Evolutionary conservation across 2,329 filamentous ascomycete species (phyloP).

Genomic region (Pseudocercospora macadamiae): DNA sequence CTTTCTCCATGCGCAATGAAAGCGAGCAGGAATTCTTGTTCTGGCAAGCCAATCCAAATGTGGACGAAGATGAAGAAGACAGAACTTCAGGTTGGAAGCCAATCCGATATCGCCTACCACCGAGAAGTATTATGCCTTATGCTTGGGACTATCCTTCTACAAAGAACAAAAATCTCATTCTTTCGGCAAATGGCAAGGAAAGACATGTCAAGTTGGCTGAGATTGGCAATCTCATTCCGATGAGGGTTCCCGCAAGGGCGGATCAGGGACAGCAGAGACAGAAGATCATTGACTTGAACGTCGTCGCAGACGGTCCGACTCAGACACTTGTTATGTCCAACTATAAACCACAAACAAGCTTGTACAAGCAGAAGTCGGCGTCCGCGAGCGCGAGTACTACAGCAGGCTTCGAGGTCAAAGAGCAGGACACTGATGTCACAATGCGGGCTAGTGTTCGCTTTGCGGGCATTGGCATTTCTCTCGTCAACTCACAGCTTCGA

Average conservation of each 20-base stretch:
- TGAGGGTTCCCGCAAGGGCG: constrained; percentile 73
- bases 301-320: constrained; percentile 91
- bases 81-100: constrained; percentile 81
- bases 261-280: constrained; percentile 61
- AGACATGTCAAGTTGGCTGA: constrained; percentile 93
- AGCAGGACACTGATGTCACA: constrained; percentile 81
- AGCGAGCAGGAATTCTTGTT: constrained; percentile 97
- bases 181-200: constrained; percentile 77
- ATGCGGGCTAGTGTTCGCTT: constrained; percentile 88
- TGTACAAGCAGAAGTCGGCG: constrained; percentile 72
- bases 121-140: constrained; percentile 98
- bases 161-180: constrained; percentile 91
- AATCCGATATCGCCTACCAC: constrained; percentile 86
- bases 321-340: constrained; percentile 94
- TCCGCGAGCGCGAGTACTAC: constrained; percentile 61
- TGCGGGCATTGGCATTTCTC: constrained; percentile 86
- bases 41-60: constrained; percentile 89
- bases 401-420: constrained; percentile 89
- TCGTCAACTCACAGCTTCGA: constrained; percentile 88
- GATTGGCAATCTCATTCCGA: constrained; percentile 92
- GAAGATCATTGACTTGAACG: constrained; percentile 95
- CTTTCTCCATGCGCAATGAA: constrained; percentile 97
- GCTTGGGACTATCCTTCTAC: constrained; percentile 98
- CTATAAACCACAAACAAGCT: constrained; percentile 87
- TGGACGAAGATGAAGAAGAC: constrained; percentile 90